These are phyloP conservation scores for Claviceps humidiphila DNA, from an alignment of 2,329 filamentous ascomycete species.

Conservation along the genomic window DNA sequence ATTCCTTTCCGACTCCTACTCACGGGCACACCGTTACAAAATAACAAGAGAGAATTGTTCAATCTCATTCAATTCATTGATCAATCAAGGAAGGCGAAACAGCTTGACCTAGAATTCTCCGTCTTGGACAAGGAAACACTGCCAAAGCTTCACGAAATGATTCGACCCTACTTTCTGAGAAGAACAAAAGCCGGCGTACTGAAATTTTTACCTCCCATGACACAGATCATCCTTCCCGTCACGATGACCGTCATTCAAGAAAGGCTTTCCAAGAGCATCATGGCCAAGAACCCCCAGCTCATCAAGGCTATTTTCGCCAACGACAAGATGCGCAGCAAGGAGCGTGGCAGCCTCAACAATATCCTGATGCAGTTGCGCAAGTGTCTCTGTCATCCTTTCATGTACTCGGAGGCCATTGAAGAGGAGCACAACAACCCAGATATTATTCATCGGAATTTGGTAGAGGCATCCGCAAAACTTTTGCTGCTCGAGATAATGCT, in stretches of 20 bases:
- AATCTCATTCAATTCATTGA: slow-evolving; percentile 95
- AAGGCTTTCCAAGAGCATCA: slow-evolving; percentile 85
- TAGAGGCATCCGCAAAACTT: slow-evolving; percentile 86
- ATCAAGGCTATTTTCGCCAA: slow-evolving; percentile 76
- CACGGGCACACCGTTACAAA: slow-evolving; percentile 87
- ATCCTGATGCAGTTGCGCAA: slow-evolving; percentile 92
- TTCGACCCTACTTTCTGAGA: slow-evolving; percentile 56
- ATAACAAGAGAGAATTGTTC: slow-evolving; percentile 89
- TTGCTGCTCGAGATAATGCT: slow-evolving; percentile 73
- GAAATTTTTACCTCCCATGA: slow-evolving; percentile 83
- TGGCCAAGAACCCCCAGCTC: slow-evolving; percentile 78
- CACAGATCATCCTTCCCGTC: slow-evolving; percentile 90
- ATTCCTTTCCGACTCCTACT: slow-evolving; percentile 76
- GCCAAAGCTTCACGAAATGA: slow-evolving; percentile 65
- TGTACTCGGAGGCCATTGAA: slow-evolving; percentile 84
- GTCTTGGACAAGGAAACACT: slow-evolving; percentile 77
- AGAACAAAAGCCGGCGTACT: slow-evolving; percentile 85
- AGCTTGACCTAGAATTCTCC: slow-evolving; percentile 61
- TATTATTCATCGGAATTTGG: slow-evolving; percentile 62
- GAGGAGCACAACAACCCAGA: slow-evolving; percentile 53
- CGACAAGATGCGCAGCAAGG: slow-evolving; percentile 50
- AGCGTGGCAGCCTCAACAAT: slow-evolving; percentile 77
- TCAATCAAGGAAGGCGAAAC: slow-evolving; percentile 50
- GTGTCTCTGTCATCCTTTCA: slow-evolving; percentile 88
- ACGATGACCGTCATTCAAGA: slow-evolving; percentile 91